Percentiles rank a stretch among this genome's conserved stretches.
Conservation (phyloP, 768 basidiomycete species). For the Lactifluus hygrophoroides region DNA sequence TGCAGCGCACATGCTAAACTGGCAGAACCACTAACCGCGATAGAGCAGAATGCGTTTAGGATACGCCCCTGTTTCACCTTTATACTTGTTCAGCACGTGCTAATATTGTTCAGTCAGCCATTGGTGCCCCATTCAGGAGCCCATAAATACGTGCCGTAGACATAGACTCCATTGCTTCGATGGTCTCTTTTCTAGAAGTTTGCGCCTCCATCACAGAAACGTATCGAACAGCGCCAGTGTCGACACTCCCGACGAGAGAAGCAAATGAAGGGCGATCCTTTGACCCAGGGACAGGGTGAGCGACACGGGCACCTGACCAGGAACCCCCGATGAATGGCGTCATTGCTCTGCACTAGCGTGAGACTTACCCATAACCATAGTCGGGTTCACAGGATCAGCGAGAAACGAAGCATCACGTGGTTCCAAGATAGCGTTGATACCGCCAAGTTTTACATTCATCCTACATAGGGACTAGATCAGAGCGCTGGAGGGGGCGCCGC, state of each 20-base stretch:
- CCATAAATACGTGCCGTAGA: constrained; percentile 34
- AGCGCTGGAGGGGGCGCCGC: not conserved
- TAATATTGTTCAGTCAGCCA: constrained; percentile 23
- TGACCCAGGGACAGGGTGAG: constrained; percentile 76
- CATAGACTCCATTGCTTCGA: constrained; percentile 62
- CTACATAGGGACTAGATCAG: constrained; percentile 29
- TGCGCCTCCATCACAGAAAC: constrained; percentile 54
- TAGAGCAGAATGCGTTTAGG: constrained; percentile 73
- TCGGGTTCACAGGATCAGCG: constrained; percentile 62
- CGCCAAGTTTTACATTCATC: constrained; percentile 78
- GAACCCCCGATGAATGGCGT: not conserved
- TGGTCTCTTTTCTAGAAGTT: constrained; percentile 63
- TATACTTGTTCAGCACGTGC: constrained; percentile 51
- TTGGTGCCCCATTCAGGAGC: not conserved
- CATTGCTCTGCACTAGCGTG: not conserved
- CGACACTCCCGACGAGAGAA: constrained; percentile 71
- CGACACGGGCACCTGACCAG: constrained; percentile 63
- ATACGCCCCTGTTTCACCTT: constrained; percentile 46
- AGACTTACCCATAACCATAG: constrained; percentile 63
- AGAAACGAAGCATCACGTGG: constrained; percentile 54
- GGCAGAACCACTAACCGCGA: constrained; percentile 39
- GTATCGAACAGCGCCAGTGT: constrained; percentile 68
- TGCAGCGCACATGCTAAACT: not conserved
- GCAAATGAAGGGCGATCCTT: constrained; percentile 74
- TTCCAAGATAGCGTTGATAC: constrained; percentile 72